These are phyloP conservation scores for Agaricus bisporus DNA, from an alignment of 768 basidiomycete genomes.

Conservation along the genomic window DNA sequence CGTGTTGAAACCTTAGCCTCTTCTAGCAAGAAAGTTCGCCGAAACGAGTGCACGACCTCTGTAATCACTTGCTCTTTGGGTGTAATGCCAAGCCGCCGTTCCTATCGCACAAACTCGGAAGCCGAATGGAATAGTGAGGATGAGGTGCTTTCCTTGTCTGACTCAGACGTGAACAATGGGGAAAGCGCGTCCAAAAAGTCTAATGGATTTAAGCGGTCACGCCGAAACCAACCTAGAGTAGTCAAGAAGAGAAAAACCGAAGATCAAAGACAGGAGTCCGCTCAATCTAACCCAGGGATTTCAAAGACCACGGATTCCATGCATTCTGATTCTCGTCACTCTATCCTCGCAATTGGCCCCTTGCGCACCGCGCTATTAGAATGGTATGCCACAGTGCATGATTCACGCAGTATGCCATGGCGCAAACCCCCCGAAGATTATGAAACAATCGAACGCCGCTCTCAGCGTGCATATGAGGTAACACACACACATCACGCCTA, in stretches of 20 bases:
- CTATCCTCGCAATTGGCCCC: slow-evolving; percentile 31
- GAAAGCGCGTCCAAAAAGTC: slow-evolving; percentile 16
- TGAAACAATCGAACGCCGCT: slow-evolving; percentile 49
- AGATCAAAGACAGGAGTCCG: slow-evolving; percentile 1
- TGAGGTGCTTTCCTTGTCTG: slow-evolving; percentile 2
- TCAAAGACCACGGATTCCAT: slow-evolving; percentile 10
- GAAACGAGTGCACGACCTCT: neutral
- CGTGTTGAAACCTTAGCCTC: neutral
- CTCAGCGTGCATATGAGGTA: slow-evolving; percentile 91
- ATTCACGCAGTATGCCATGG: slow-evolving; percentile 87
- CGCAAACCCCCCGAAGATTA: slow-evolving; percentile 62
- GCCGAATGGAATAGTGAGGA: slow-evolving; percentile 15
- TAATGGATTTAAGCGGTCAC: slow-evolving; percentile 2
- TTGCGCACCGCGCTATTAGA: slow-evolving; percentile 45
- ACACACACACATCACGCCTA: slow-evolving; percentile 1
- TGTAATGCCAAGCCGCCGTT: slow-evolving; percentile 19
- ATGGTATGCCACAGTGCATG: slow-evolving; percentile 72
- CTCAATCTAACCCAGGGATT: slow-evolving; percentile 10
- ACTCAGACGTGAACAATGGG: slow-evolving; percentile 11
- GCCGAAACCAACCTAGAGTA: neutral
- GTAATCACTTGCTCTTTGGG: neutral
- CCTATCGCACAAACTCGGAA: slow-evolving; percentile 15
- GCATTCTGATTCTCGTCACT: slow-evolving; percentile 46
- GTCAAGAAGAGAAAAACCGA: slow-evolving; percentile 7
- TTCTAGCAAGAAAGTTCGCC: neutral